A percentile compares a stretch with the other conserved stretches of the same genome.
Evolutionary conservation across 2,329 filamentous ascomycete species (phyloP).

Genomic region (Apiospora kogelbergensis): DNA sequence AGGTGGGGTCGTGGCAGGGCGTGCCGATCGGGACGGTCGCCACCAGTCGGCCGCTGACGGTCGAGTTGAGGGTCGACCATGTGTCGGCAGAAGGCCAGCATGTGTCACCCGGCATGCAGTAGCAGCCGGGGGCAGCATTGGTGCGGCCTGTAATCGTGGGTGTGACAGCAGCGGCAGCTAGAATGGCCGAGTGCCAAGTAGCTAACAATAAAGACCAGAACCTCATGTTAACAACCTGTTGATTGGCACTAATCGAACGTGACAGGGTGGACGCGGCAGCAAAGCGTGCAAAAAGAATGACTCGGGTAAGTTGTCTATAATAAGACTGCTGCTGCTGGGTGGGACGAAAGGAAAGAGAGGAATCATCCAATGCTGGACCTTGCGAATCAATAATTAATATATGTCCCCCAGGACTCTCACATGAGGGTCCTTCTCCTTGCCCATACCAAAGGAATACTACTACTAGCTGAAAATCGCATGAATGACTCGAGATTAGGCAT

Average conservation of each 20-base stretch:
- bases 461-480: background rate
- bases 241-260: background rate
- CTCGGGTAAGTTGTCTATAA: background rate
- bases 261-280: too few relatives aligned
- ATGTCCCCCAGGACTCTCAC: background rate
- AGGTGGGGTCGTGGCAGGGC: conserved; percentile 42
- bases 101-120: conserved; percentile 19
- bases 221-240: background rate
- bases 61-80: conserved; percentile 40
- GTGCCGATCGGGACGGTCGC: conserved; percentile 45
- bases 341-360: background rate
- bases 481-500: background rate
- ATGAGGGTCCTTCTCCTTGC: background rate
- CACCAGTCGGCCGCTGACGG: conserved; percentile 45
- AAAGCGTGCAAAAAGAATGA: background rate
- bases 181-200: background rate
- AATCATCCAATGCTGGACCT: background rate
- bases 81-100: conserved; percentile 21
- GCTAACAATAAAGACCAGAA: background rate
- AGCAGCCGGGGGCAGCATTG: conserved; percentile 10
- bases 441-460: too few relatives aligned
- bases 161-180: background rate
- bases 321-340: background rate
- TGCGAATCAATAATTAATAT: background rate
- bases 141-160: background rate